A percentile compares a stretch with the other conserved stretches of the same genome.
These are phyloP conservation scores for Aspergillus mulundensis DNA, from an alignment of 495 filamentous ascomycete genomes.

Conservation along the genomic window DNA sequence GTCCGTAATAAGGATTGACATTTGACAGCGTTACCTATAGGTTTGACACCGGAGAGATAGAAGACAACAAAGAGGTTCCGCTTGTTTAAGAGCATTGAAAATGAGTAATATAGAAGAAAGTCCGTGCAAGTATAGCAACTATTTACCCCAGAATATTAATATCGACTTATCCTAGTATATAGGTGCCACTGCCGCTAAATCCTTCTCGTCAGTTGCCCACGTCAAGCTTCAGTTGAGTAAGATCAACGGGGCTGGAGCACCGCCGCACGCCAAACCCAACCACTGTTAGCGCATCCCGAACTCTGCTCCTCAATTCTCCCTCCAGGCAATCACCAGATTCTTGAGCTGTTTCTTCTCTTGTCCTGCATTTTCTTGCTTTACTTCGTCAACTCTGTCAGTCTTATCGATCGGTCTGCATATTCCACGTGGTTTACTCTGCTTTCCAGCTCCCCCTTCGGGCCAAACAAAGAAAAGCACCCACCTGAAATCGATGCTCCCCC, in stretches of 20 bases:
- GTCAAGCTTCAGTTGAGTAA: constrained; percentile 6
- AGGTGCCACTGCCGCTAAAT: not conserved
- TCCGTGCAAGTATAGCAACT: no score
- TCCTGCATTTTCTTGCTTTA: not conserved
- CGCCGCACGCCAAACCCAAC: constrained; percentile 12
- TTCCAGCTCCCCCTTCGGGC: not conserved
- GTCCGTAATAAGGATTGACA: constrained; percentile 10
- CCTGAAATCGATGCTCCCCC: constrained; percentile 45
- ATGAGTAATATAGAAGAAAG: no score
- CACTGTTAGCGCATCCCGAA: constrained; percentile 10
- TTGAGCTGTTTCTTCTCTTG: not conserved
- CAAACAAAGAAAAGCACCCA: constrained; percentile 3
- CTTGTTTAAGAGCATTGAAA: not conserved
- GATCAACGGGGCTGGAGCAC: constrained; percentile 10
- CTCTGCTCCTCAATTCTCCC: constrained; percentile 3
- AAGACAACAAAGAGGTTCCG: not conserved
- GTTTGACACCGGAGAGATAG: not conserved
- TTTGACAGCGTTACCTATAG: not conserved
- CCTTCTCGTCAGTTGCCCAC: not conserved
- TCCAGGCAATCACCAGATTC: constrained; percentile 5
- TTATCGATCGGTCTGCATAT: constrained; percentile 5
- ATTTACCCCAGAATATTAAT: constrained; percentile 1
- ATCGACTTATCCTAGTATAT: not conserved
- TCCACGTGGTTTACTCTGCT: constrained; percentile 1
- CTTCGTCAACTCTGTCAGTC: not conserved